Base-by-base conservation (phyloP, 2,329 filamentous ascomycete species). In the Colletotrichum coccodes region DNA sequence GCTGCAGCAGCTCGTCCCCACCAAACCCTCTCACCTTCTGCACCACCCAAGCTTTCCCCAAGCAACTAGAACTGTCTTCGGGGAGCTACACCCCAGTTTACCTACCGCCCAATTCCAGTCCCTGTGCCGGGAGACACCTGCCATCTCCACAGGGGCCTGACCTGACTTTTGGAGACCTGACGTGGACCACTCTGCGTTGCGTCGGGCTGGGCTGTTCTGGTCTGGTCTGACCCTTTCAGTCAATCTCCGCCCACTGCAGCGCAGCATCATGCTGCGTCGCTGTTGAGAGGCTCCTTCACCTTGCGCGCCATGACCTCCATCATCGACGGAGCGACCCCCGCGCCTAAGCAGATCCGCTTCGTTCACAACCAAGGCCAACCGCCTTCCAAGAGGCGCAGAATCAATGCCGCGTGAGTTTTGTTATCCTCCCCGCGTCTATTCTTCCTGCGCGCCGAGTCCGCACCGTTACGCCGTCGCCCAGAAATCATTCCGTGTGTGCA, bases 341-440 rank as follows among this genome's bases (percentile, higher is more conserved):
- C 82, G 52, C 85, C 82, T 64, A 89, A 87, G 78, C 86, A 87
- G 77, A 93, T 94, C 73, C 91, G 92, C 74, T 95, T 95, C 78
- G 92, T 95, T 74, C 92, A 94, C 72, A 94, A 91, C 75, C 92
- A 94, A 80, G 92, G 93, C 71, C 91, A 93, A 72, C 93, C 93
- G 56, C 92, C 93, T 70, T 91, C 91, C 30, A 95, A 95, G 80
- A 86, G 92, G 74, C 87, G 93, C 76, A 87, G 93, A 74, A 93
- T 95, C 76, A 94, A 91, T 81, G 91, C 92, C 75, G 93, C 93
- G 89, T 93, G 85, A 80, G 90, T 86, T 61, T 26, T 63, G n/a
- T 47, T 38, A 49, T 56, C 58, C 44, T 66, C 36, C 6, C 26
- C 28, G 23, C 32, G 12, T n/a, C 7, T 40, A 6, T 34, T 38